Percentiles rank a stretch among this genome's conserved stretches.
These are phyloP conservation scores for Millerozyma acaciae DNA, from an alignment of 805 yeast genomes.

Conservation along the genomic window DNA sequence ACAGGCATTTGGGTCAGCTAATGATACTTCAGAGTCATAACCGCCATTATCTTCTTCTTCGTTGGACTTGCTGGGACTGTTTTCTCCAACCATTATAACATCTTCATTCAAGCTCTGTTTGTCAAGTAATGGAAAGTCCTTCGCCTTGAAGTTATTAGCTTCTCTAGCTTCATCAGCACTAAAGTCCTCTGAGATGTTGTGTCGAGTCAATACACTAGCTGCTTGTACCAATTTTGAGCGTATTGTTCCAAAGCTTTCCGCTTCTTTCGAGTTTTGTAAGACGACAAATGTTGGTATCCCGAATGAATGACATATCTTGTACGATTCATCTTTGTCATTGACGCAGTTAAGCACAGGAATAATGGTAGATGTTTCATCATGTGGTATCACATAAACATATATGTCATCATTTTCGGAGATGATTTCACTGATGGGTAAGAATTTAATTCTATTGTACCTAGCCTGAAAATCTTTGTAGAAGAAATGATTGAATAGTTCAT, in stretches of 20 bases:
- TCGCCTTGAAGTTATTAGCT: conserved; percentile 15
- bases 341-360: conserved; percentile 57
- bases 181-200: conserved; percentile 16
- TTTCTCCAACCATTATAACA: conserved; percentile 15
- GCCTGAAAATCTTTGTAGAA: conserved; percentile 67
- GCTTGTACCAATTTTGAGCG: conserved; percentile 50
- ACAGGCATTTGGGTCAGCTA: conserved; percentile 50
- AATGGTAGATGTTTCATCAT: conserved; percentile 39
- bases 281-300: conserved; percentile 77
- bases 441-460: conserved; percentile 49
- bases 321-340: conserved; percentile 33
- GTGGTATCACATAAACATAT: conserved; percentile 55
- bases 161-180: conserved; percentile 19
- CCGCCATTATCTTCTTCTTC: conserved; percentile 31
- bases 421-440: conserved; percentile 63
- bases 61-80: conserved; percentile 8
- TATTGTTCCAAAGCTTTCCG: conserved; percentile 53
- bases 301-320: conserved; percentile 46
- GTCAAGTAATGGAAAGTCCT: conserved; percentile 34
- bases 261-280: conserved; percentile 45
- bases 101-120: conserved; percentile 16
- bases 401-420: conserved; percentile 61
- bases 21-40: conserved; percentile 45
- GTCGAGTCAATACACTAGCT: conserved; percentile 18
- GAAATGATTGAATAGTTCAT: conserved; percentile 55